These are phyloP conservation scores for Wallacemonas sp. DNA, from an alignment of 208 protist genomes.

Conservation along the genomic window DNA sequence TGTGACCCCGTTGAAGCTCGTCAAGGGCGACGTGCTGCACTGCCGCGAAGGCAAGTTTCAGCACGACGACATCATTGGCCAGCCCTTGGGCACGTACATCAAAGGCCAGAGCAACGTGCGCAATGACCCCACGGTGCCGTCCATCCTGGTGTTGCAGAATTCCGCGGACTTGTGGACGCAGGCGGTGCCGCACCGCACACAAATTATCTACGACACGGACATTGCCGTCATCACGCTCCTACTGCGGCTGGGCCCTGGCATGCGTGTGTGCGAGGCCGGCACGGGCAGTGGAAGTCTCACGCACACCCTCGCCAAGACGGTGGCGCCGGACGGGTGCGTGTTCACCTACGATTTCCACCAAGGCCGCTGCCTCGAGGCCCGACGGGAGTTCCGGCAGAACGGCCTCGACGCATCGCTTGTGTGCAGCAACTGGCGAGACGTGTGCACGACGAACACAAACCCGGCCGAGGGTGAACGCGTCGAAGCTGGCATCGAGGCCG, in stretches of 20 bases:
- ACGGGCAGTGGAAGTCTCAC: constrained; percentile 91
- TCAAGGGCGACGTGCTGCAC: constrained; percentile 61
- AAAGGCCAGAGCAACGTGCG: constrained; percentile 59
- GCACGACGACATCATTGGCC: constrained; percentile 84
- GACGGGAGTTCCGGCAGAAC: constrained; percentile 75
- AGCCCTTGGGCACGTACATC: constrained; percentile 55
- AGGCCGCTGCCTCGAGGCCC: constrained; percentile 71
- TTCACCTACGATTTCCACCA: constrained; percentile 91
- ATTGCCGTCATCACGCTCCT: constrained; percentile 85
- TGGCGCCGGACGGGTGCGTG: constrained; percentile 79
- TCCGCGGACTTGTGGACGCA: constrained; percentile 90
- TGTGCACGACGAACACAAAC: constrained; percentile 53
- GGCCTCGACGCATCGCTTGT: constrained; percentile 57
- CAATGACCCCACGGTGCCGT: constrained; percentile 32
- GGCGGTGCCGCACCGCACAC: constrained; percentile 87
- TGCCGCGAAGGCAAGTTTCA: constrained; percentile 80
- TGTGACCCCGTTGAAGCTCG: constrained; percentile 62
- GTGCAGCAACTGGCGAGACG: constrained; percentile 77
- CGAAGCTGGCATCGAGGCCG: constrained; percentile 16
- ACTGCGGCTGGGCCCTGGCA: constrained; percentile 71
- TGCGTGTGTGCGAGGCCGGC: constrained; percentile 82
- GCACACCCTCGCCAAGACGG: constrained; percentile 75
- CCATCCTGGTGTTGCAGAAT: constrained; percentile 74
- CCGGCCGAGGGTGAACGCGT: constrained; percentile 11
- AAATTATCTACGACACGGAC: constrained; percentile 92